phyloP scores from a whole-genome alignment of 1,284 basidiomycete species.

The Erythrobasidium hasegawianum region DNA sequence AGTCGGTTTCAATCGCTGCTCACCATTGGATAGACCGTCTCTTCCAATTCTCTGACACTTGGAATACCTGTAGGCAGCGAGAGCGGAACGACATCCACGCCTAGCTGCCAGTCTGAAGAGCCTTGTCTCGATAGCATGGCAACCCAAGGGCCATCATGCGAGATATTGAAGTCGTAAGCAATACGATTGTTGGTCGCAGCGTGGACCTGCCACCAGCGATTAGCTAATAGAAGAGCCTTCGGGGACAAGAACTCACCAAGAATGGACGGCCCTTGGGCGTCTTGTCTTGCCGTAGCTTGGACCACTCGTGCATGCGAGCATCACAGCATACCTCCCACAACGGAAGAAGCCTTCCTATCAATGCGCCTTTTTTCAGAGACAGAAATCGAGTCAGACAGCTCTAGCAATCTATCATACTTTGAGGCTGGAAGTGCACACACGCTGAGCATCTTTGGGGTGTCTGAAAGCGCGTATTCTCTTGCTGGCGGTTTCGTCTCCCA shows the following conservation, averaged over 20 bases:
- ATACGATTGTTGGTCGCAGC: neutral
- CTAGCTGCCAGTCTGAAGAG: slow-evolving; percentile 1
- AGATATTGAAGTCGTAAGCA: slow-evolving; percentile 31
- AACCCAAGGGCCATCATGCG: slow-evolving; percentile 23
- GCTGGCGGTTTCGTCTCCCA: slow-evolving; percentile 3
- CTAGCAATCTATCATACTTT: neutral
- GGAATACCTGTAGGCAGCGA: slow-evolving; percentile 30
- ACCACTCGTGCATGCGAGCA: neutral
- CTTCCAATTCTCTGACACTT: slow-evolving; percentile 16
- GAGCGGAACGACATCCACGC: slow-evolving; percentile 30
- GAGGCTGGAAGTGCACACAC: neutral
- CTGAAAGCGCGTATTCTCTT: slow-evolving; percentile 17
- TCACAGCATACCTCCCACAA: slow-evolving; percentile 9
- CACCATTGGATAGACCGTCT: slow-evolving; percentile 23
- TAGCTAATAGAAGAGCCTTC: neutral
- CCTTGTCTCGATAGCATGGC: slow-evolving; percentile 15
- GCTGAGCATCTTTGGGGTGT: slow-evolving; percentile 13
- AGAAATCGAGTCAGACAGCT: neutral
- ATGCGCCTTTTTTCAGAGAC: neutral
- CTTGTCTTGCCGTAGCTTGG: neutral
- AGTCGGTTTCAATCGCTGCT: neutral
- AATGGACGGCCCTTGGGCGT: slow-evolving; percentile 18
- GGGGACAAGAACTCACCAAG: slow-evolving; percentile 16
- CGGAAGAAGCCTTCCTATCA: slow-evolving; percentile 17
- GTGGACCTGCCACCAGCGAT: slow-evolving; percentile 3